A percentile compares a stretch with the other conserved stretches of the same genome.
Evolutionary conservation across 805 yeast species (phyloP).

Genomic region (Yarrowia hollandica): DNA sequence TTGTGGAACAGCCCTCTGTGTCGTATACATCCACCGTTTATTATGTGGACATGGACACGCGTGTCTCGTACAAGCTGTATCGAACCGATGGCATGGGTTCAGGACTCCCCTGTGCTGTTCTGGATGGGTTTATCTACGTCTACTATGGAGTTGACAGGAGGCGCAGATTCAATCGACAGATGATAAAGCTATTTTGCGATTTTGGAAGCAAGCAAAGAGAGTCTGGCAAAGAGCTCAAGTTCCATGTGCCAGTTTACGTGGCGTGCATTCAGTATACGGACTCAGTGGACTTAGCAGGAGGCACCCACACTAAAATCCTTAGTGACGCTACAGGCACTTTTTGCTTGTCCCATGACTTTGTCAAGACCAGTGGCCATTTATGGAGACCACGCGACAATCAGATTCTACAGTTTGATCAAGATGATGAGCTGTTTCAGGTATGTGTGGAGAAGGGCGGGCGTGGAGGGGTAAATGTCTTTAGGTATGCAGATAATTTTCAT

Average conservation of each 20-base stretch:
- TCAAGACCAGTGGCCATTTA: constrained; percentile 2
- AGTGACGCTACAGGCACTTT: not conserved
- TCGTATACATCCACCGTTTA: constrained; percentile 14
- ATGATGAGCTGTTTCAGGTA: constrained; percentile 12
- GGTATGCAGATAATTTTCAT: constrained; percentile 7
- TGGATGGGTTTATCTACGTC: constrained; percentile 13
- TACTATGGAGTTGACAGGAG: constrained; percentile 17
- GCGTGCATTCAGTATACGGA: constrained; percentile 13
- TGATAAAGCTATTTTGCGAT: constrained; percentile 20
- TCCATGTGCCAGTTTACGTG: constrained; percentile 1
- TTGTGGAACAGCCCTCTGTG: constrained; percentile 4
- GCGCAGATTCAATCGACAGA: constrained; percentile 1
- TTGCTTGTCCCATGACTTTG: constrained; percentile 4
- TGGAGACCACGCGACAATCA: constrained; percentile 4
- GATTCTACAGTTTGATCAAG: not conserved
- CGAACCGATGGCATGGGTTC: constrained; percentile 16
- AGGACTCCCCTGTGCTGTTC: constrained; percentile 9
- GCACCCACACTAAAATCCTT: constrained; percentile 18
- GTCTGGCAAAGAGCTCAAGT: not conserved
- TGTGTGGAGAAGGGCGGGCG: not conserved
- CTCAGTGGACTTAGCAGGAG: constrained; percentile 14
- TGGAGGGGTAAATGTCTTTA: not conserved
- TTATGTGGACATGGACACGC: constrained; percentile 4
- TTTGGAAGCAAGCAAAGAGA: constrained; percentile 18
- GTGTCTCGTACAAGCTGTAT: constrained; percentile 1